These are phyloP conservation scores for Cladobotryum mycophilum DNA, from an alignment of 2,329 filamentous ascomycete species.

Conservation along the genomic window DNA sequence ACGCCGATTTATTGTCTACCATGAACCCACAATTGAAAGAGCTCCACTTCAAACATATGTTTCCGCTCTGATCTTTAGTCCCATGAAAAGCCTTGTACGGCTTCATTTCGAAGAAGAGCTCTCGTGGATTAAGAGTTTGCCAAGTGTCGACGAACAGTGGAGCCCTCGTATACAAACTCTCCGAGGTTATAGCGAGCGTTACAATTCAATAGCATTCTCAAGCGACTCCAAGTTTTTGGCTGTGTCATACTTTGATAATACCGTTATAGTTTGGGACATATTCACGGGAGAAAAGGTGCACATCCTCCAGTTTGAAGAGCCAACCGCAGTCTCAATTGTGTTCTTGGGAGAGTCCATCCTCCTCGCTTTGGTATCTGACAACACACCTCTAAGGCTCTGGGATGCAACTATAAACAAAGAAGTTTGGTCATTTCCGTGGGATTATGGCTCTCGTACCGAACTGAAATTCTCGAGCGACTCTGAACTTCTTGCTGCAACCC, in stretches of 20 bases:
- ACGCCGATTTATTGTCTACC: slow-evolving; percentile 2
- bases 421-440: neutral
- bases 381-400: too few species aligned
- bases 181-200: too few species aligned
- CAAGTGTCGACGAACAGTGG: neutral
- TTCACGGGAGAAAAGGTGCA: neutral
- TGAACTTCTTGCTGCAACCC: neutral
- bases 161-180: neutral
- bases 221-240: too few species aligned
- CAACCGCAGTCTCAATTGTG: too few species aligned
- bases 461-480: neutral
- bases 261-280: neutral
- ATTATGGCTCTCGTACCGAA: too few species aligned
- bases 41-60: slow-evolving; percentile 8
- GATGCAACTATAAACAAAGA: too few species aligned
- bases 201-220: too few species aligned
- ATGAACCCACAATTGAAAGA: slow-evolving; percentile 4
- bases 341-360: too few species aligned
- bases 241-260: too few species aligned
- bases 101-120: slow-evolving; percentile 1
- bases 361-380: too few species aligned
- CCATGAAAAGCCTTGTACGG: neutral
- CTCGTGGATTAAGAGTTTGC: slow-evolving; percentile 5
- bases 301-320: too few species aligned
- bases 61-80: slow-evolving; percentile 9